Evolutionary conservation across 2,329 filamentous ascomycete species (phyloP), one percentile per base, ranked within the genome.

Genomic region (Cercospora berteroae): DNA sequence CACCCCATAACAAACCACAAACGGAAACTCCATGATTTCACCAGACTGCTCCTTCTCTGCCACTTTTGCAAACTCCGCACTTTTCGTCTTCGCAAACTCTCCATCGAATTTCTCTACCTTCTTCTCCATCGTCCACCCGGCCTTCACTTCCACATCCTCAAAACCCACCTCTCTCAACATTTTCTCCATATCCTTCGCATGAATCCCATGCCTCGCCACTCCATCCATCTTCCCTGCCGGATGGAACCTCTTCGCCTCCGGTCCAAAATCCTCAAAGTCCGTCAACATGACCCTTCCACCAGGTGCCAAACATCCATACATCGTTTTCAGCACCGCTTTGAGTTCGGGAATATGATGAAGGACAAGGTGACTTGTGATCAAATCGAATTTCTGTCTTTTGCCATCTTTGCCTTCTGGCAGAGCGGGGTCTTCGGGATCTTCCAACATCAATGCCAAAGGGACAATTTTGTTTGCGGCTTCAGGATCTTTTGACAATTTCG

Each of bases 91-190:
- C 12, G 66, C 71, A 65, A 74, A 74, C 60, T 72, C 71, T 63
- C 73, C 79, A 59, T 79, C 44, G 71, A 65, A 71, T 59, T 67
- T 74, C 66, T 74, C 73, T 18, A 74, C 73, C 9, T 29, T 72
- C 70, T 74, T 74, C 25, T 64, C 55, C 73, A 73, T 74, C 9
- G 66, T 73, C 73, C 73, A 74, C 29, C 68, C 67, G 5, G 71
- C 44, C 58, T 60, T 64, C 4, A 74, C 71, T 23, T 69, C 64
- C 13, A 74, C 71, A 18, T 71, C 64, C 50, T 36, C 56, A 57
- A 74, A 74, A 0, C 73, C 73, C 10, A 71, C 68, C 2, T 69
- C 62, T 31, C 64, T 23, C 64, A 74, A 64, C 27, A 74, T 39
- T 6, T 27, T 52, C 7, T 64, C 60, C 72, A 74, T 74, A n/a